Evolutionary conservation across 2,329 filamentous ascomycete species (phyloP).

Genomic region (Claviceps sp.): DNA sequence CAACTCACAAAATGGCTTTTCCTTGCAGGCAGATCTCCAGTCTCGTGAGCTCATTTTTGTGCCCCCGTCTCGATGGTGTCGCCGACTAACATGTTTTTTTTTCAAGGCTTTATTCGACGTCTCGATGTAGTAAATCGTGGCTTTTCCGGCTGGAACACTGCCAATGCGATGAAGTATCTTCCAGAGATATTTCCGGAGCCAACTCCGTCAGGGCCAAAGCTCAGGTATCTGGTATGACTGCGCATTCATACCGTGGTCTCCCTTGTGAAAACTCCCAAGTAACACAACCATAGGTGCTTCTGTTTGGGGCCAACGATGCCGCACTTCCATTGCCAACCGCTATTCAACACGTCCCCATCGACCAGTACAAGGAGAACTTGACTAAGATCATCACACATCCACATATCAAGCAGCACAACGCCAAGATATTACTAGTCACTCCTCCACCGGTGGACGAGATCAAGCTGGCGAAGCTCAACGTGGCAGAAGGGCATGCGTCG

Average conservation of each 20-base stretch:
- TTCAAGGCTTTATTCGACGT: slow-evolving; percentile 61
- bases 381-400: slow-evolving; percentile 59
- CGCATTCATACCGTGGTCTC: neutral
- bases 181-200: slow-evolving; percentile 58
- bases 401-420: slow-evolving; percentile 52
- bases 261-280: neutral
- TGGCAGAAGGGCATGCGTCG: slow-evolving; percentile 29
- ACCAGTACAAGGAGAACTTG: slow-evolving; percentile 62
- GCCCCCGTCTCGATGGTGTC: neutral
- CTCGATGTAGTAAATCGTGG: slow-evolving; percentile 84
- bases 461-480: slow-evolving; percentile 37
- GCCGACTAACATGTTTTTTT: neutral
- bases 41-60: slow-evolving; percentile 35
- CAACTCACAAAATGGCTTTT: slow-evolving; percentile 52
- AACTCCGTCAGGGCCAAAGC: slow-evolving; percentile 38
- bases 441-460: slow-evolving; percentile 77
- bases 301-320: slow-evolving; percentile 87
- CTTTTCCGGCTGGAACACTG: slow-evolving; percentile 74
- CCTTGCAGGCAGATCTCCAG: slow-evolving; percentile 59
- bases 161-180: slow-evolving; percentile 56
- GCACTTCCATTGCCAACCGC: slow-evolving; percentile 48
- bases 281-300: slow-evolving; percentile 43
- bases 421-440: slow-evolving; percentile 63
- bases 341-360: slow-evolving; percentile 65
- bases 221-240: slow-evolving; percentile 52